Evolutionary conservation across 129 eudicot species (phyloP).

Genomic region (Apium graveolens): DNA sequence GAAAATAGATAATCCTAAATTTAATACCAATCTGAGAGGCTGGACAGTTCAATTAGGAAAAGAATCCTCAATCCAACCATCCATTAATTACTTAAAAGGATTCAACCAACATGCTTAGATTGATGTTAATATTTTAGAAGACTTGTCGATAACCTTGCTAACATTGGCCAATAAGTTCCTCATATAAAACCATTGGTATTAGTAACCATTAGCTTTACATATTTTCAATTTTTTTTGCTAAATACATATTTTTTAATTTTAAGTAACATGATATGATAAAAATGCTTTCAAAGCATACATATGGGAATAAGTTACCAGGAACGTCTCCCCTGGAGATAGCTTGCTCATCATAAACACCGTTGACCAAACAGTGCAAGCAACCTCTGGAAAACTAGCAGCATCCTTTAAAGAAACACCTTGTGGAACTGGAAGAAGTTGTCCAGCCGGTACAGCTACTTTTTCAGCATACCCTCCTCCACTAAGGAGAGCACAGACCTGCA

Average conservation of each 20-base stretch:
- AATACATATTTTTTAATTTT: too few relatives aligned
- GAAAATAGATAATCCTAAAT: neutral
- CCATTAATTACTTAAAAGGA: neutral
- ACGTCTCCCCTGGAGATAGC: slow-evolving; percentile 75
- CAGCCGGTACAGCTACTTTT: slow-evolving; percentile 84
- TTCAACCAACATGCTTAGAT: neutral
- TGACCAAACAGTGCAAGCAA: slow-evolving; percentile 97
- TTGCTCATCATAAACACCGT: slow-evolving; percentile 92
- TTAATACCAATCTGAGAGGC: neutral
- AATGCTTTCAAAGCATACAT: neutral
- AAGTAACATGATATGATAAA: too few relatives aligned
- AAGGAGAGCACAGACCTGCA: slow-evolving; percentile 88
- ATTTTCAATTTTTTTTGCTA: too few relatives aligned
- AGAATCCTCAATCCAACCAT: neutral
- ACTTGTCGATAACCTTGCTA: neutral
- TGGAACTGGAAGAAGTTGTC: slow-evolving; percentile 87
- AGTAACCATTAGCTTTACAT: neutral
- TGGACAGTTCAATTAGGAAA: neutral
- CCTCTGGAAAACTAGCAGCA: slow-evolving; percentile 97
- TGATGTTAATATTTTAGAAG: neutral
- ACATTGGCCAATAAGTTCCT: neutral
- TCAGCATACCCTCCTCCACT: slow-evolving; percentile 98
- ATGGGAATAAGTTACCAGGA: slow-evolving; percentile 48
- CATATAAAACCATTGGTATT: neutral
- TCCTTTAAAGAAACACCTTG: slow-evolving; percentile 79